These are phyloP conservation scores for Erysimum pusillum DNA, from an alignment of 441 rosid genomes.

Conservation along the genomic window DNA sequence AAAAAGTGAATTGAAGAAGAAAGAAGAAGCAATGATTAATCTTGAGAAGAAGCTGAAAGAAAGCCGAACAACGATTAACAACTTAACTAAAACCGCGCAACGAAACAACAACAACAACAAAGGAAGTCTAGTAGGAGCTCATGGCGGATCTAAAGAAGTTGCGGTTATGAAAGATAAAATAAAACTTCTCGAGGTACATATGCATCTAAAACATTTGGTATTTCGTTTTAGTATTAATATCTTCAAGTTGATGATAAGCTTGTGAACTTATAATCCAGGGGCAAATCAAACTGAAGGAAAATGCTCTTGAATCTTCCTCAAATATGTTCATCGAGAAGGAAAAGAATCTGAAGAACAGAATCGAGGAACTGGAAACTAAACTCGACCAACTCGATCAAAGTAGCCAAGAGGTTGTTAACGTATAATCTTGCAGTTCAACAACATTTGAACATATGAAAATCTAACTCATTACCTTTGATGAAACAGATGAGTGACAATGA, in stretches of 20 bases:
- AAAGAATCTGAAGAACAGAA: slow-evolving; percentile 59
- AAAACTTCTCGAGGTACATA: slow-evolving; percentile 74
- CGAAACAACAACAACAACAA: slow-evolving; percentile 54
- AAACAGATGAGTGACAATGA: slow-evolving; percentile 32
- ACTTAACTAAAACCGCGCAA: slow-evolving; percentile 47
- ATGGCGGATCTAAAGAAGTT: slow-evolving; percentile 60
- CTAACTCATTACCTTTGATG: slow-evolving; percentile 4
- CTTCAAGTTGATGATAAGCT: neutral
- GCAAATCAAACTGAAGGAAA: slow-evolving; percentile 73
- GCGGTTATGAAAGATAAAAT: slow-evolving; percentile 66
- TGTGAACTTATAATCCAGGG: slow-evolving; percentile 52
- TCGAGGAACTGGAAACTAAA: slow-evolving; percentile 67
- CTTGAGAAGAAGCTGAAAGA: slow-evolving; percentile 57
- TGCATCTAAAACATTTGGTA: slow-evolving; percentile 2
- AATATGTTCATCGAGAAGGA: slow-evolving; percentile 66
- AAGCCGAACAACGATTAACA: slow-evolving; percentile 42
- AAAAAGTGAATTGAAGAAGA: slow-evolving; percentile 72
- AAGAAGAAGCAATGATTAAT: slow-evolving; percentile 56
- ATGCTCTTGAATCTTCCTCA: slow-evolving; percentile 64
- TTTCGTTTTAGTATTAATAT: neutral
- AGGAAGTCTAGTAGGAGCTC: slow-evolving; percentile 52
- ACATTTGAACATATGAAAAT: neutral
- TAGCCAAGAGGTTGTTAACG: slow-evolving; percentile 54
- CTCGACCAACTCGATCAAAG: slow-evolving; percentile 58
- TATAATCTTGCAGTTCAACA: neutral